Base-by-base conservation (phyloP, 345 rosid species). In the Eucalyptus pauciflora region DNA sequence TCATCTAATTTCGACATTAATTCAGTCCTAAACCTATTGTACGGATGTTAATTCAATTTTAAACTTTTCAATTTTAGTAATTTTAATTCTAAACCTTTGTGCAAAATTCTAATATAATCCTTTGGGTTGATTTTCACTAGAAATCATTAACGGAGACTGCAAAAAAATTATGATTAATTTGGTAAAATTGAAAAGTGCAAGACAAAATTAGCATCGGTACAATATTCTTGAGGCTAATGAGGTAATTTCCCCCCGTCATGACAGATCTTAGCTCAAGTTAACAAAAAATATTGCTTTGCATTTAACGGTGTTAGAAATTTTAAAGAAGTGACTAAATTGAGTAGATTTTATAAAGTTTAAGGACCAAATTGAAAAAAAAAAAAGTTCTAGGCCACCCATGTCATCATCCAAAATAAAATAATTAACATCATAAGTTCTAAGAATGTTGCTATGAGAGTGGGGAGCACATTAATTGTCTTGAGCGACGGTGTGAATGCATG, bases 21-120 rank as follows among this genome's bases (percentile, higher is more conserved):
- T 76, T 41, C 16, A 3, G 1, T 76, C 8, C 2, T 69, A 69
- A 33, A 69, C 7, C 5, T 69, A 33, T 5, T 15, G 7, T 33
- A 17, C 13, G 2, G 20, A 16, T 8, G 2, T 0, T 1, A 15
- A n/a, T 17, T 69, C 0, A 17, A 0, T 69, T 6, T 5, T 10
- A 76, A 37, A 76, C 2, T 3, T 76, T 76, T 37, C 1, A 11
- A 20, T 37, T 71, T 76, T 76, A 2, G 1, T 13, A 37, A 33
- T 37, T 37, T 18, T n/a, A 9, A 5, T 37, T 7, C 1, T 20
- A 76, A 41, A 76, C 1, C 1, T 76, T 76, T 6, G 15, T 18
- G 5, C 7, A 20, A 10, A 41, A 76, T 20, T 76, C 8, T 13
- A 41, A 41, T 76, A 76, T 10, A 41, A 10, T 76, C 8, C 1